Evolutionary conservation across 116 monocot genomes (phyloP).

Genomic region (Thalassia testudinum): DNA sequence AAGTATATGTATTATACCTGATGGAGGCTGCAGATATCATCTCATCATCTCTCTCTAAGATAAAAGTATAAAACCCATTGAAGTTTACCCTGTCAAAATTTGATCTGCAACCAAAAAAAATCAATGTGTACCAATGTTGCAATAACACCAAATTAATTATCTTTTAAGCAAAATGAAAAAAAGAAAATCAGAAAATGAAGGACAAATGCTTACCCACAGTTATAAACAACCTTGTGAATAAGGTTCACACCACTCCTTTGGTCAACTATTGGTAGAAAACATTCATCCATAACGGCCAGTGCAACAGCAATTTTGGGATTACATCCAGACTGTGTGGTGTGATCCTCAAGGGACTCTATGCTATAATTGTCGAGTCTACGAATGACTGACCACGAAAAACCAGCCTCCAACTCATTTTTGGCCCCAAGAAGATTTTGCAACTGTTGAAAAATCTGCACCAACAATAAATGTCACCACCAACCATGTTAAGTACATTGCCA

Average conservation of each 20-base stretch:
- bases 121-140: too few relatives aligned
- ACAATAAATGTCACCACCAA: too few relatives aligned
- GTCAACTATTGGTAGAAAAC: slow-evolving; percentile 71
- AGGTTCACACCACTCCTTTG: slow-evolving; percentile 78
- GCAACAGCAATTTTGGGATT: slow-evolving; percentile 79
- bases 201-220: slow-evolving; percentile 59
- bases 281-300: slow-evolving; percentile 67
- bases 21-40: slow-evolving; percentile 67
- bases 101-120: slow-evolving; percentile 60
- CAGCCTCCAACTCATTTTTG: slow-evolving; percentile 51
- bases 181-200: too few relatives aligned
- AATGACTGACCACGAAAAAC: slow-evolving; percentile 54
- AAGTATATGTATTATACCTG: slow-evolving; percentile 40
- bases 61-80: slow-evolving; percentile 58
- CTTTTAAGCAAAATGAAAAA: too few relatives aligned
- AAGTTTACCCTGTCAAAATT: slow-evolving; percentile 67
- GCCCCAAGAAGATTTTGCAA: slow-evolving; percentile 44
- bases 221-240: slow-evolving; percentile 69
- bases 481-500: too few relatives aligned
- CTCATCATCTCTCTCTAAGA: slow-evolving; percentile 74
- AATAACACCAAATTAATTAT: too few relatives aligned
- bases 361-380: slow-evolving; percentile 34
- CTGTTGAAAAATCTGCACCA: slow-evolving; percentile 32
- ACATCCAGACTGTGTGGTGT: slow-evolving; percentile 27
- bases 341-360: slow-evolving; percentile 6